Base-by-base conservation (phyloP, 164 flowering plant species). In the Stephania cephalantha region DNA sequence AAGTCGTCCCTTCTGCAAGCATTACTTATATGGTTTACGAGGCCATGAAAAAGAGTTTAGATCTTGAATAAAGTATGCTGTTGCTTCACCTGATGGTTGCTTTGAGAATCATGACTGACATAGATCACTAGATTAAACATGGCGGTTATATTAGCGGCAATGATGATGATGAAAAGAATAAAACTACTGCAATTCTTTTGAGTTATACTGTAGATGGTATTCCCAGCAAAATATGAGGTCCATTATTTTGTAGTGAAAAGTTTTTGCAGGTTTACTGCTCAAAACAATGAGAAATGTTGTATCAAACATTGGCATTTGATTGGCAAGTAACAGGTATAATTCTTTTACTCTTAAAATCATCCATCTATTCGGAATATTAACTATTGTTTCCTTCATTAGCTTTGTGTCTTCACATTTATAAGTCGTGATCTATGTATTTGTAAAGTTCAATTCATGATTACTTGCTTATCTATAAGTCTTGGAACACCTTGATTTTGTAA, bases 1-100 rank as follows among this genome's bases (percentile, higher is more conserved):
- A 94, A 84, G 97, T 92, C 72, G 89, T 94, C 66, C 98, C 98
- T 25, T 84, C 97, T 69, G 98, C 97, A 65, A 91, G 98, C 85
- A 94, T 94, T 71, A 91, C 98, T 10, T 95, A 95, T 78, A 52
- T 95, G 84, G 91, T 91, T 76, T 92, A 92, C 77, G 98, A 95
- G 81, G 76, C 85, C 77, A 89, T 90, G 98, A 95, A 95, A 79
- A 94, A 91, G 83, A 88, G 80, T 53, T 81, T 95, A 58, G 88
- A 87, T 53, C 91, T 95, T 55, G 88, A 85, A 5, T 91, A 83
- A 77, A 68, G 68, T 70, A 22, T 48, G 73, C 7, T 72, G 66
- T 75, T 53, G 46, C 66, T 63, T 63, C 69, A 13, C 50, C 71
- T 70, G 58, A 52, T 71, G 80, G 76, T 71, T 58, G 64, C 78